Conservation (phyloP, 768 basidiomycete species). For the Panaeolus papilionaceus region DNA sequence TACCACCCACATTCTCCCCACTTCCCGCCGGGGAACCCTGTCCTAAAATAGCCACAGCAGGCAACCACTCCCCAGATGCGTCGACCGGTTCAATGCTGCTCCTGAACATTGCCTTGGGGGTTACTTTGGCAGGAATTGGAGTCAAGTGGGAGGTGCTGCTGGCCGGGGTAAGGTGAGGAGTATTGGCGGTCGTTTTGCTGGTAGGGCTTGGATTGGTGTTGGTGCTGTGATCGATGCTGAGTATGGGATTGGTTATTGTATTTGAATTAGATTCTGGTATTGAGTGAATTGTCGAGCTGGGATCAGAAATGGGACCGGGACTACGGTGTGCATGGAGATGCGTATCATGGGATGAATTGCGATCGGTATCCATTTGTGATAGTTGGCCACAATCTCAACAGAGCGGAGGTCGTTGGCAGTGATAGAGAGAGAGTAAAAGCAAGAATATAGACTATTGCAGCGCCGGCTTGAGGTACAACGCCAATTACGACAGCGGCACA, state of each 20-base stretch:
- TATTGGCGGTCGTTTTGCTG: neutral
- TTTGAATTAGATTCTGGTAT: neutral
- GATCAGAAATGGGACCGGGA: neutral
- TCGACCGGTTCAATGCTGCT: conserved; percentile 7
- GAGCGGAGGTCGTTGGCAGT: neutral
- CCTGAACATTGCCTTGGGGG: neutral
- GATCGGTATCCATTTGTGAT: neutral
- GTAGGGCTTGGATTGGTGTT: neutral
- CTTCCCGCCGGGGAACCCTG: neutral
- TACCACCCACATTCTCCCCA: neutral
- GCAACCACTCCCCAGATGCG: conserved; percentile 7
- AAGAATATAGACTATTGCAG: no score
- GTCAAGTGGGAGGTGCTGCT: neutral
- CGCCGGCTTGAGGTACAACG: no score
- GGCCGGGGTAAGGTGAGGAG: neutral
- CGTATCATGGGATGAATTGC: neutral
- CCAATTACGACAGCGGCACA: neutral
- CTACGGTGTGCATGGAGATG: neutral
- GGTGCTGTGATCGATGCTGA: neutral
- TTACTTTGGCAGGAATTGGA: neutral
- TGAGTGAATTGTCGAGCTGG: neutral
- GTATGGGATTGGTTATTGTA: neutral
- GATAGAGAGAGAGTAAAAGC: no score
- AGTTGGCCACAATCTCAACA: neutral
- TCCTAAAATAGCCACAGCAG: conserved; percentile 5